Evolutionary conservation across 1,284 basidiomycete species (phyloP).

Genomic region (Phellopilus nigrolimitatus): DNA sequence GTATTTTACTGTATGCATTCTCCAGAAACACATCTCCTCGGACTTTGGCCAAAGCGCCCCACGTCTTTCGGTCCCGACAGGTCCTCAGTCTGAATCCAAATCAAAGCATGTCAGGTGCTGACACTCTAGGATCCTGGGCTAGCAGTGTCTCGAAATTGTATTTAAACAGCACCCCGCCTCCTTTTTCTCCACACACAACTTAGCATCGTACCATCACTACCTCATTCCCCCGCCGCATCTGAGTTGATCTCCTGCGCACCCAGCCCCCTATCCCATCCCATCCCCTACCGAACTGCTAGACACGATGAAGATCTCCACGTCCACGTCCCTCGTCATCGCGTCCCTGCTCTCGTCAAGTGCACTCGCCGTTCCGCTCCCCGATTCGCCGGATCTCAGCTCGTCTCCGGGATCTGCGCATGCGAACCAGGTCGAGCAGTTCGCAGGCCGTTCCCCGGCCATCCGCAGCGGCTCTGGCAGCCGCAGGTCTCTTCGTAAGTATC

Average conservation of each 20-base stretch:
- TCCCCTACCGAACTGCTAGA: neutral
- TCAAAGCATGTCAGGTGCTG: neutral
- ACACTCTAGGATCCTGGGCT: conserved; percentile 5
- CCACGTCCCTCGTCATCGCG: conserved; percentile 34
- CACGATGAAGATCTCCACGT: conserved; percentile 35
- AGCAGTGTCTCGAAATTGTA: neutral
- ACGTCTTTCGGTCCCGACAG: no score
- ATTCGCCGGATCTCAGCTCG: conserved; percentile 14
- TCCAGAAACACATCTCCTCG: no score
- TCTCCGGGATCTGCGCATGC: conserved; percentile 14
- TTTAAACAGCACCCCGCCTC: conserved; percentile 3
- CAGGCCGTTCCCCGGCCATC: conserved; percentile 1
- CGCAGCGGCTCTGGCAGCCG: conserved; percentile 8
- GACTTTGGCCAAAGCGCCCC: no score
- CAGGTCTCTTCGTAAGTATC: conserved; percentile 8
- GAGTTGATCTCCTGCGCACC: conserved; percentile 11
- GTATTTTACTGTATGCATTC: no score
- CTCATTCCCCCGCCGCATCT: neutral
- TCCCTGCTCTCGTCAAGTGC: conserved; percentile 29
- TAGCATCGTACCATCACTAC: neutral
- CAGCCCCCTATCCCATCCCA: neutral
- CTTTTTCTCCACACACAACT: neutral
- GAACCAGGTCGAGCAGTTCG: neutral
- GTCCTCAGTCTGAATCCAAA: neutral
- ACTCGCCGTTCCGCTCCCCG: conserved; percentile 6